phyloP scores from a whole-genome alignment of 2,329 filamentous ascomycete genomes.

The Cladosporium sp. region DNA sequence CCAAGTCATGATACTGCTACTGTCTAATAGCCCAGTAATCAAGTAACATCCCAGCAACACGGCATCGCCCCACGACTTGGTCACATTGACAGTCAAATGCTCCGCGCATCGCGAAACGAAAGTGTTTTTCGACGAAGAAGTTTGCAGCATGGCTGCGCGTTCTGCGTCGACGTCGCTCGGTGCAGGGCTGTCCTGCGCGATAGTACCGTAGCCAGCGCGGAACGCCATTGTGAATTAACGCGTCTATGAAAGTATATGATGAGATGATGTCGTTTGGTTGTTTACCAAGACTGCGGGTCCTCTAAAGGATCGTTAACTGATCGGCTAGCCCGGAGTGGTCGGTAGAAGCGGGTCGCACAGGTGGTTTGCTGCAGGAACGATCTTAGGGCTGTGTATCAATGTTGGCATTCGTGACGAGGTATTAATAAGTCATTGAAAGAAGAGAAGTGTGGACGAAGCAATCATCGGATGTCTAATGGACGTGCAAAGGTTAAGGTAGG shows the following conservation, averaged over 20 bases:
- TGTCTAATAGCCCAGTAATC: slow-evolving; percentile 76
- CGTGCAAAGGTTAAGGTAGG: background rate
- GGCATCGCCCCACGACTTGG: slow-evolving; percentile 64
- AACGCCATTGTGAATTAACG: background rate
- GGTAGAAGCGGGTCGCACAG: background rate
- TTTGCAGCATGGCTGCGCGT: slow-evolving; percentile 14
- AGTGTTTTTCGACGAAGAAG: slow-evolving; percentile 1
- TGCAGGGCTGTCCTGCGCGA: slow-evolving; percentile 1
- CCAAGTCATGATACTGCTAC: slow-evolving; percentile 73
- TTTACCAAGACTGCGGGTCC: background rate
- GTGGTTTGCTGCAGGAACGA: slow-evolving; percentile 2
- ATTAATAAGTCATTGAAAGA: background rate
- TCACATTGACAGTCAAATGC: slow-evolving; percentile 53
- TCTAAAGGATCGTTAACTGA: background rate
- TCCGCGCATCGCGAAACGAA: slow-evolving; percentile 6
- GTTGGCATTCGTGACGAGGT: background rate
- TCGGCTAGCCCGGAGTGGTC: background rate
- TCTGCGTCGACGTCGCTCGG: slow-evolving; percentile 5
- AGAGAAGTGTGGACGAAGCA: background rate
- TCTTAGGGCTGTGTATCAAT: background rate
- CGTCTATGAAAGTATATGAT: background rate
- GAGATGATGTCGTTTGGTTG: background rate
- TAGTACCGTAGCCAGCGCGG: slow-evolving; percentile 7
- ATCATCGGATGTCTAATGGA: background rate
- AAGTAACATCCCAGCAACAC: slow-evolving; percentile 71